These are phyloP conservation scores for Paradendryphiella salina DNA, from an alignment of 2,329 filamentous ascomycete genomes.

Conservation along the genomic window DNA sequence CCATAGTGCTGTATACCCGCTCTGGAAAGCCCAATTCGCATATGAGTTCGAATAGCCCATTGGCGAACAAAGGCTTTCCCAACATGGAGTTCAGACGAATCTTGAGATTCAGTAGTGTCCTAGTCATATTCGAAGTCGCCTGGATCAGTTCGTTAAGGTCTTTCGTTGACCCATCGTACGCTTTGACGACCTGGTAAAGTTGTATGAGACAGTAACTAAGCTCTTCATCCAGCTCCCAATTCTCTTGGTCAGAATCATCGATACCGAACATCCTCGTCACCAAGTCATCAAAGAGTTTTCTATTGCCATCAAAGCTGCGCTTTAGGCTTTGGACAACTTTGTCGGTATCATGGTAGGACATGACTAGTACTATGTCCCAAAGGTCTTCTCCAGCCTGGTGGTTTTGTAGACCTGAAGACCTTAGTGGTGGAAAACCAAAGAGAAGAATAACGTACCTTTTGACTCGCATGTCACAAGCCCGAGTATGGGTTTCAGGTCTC, in stretches of 20 bases:
- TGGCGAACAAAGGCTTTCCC: slow-evolving; percentile 3
- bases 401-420: too few relatives aligned
- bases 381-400: background rate
- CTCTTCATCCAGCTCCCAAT: slow-evolving; percentile 1
- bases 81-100: slow-evolving; percentile 12
- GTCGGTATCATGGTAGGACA: background rate
- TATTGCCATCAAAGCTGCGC: background rate
- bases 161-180: background rate
- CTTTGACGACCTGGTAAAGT: background rate
- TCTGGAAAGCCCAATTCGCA: slow-evolving; percentile 13
- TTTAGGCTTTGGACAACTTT: background rate
- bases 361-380: background rate
- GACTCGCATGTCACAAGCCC: too few relatives aligned
- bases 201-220: slow-evolving; percentile 4
- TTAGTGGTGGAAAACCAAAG: too few relatives aligned
- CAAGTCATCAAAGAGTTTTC: background rate
- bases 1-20: slow-evolving; percentile 9
- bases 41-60: slow-evolving; percentile 12
- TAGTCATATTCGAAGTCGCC: background rate
- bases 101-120: background rate
- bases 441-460: too few relatives aligned
- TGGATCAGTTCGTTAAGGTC: slow-evolving; percentile 6
- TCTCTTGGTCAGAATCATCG: background rate
- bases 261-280: slow-evolving; percentile 11
- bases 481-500: too few relatives aligned